These are phyloP conservation scores for Phyllosticta capitalensis DNA, from an alignment of 2,329 filamentous ascomycete genomes.

Conservation along the genomic window DNA sequence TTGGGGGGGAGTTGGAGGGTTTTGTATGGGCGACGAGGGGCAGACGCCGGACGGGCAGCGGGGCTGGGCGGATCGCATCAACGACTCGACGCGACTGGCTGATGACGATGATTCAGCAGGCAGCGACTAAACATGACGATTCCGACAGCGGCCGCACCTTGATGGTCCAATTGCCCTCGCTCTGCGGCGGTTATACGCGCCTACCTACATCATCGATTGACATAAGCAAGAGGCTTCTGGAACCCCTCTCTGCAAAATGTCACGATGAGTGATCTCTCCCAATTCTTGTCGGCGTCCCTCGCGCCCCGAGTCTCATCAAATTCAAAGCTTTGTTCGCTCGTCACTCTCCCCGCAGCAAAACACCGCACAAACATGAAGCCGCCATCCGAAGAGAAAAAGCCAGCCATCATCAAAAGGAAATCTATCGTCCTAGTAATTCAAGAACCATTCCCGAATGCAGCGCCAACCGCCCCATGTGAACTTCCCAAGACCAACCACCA, in stretches of 20 bases:
- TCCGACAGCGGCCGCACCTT: neutral
- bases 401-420: neutral
- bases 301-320: neutral
- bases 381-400: neutral
- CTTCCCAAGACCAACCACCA: conserved; percentile 6
- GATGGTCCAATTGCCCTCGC: neutral
- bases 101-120: neutral
- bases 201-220: neutral
- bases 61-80: neutral
- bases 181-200: neutral
- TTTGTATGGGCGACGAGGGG: neutral
- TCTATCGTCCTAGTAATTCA: conserved; percentile 10
- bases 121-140: neutral
- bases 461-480: conserved; percentile 10
- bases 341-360: neutral
- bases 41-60: neutral
- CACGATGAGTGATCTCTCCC: neutral
- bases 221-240: neutral
- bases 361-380: neutral
- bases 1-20: neutral
- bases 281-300: neutral
- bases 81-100: neutral
- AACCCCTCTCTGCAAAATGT: neutral
- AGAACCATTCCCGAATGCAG: conserved; percentile 11
- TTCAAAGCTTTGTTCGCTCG: neutral